Evolutionary conservation across 2,329 filamentous ascomycete species (phyloP).

Genomic region (Fusarium sp.): DNA sequence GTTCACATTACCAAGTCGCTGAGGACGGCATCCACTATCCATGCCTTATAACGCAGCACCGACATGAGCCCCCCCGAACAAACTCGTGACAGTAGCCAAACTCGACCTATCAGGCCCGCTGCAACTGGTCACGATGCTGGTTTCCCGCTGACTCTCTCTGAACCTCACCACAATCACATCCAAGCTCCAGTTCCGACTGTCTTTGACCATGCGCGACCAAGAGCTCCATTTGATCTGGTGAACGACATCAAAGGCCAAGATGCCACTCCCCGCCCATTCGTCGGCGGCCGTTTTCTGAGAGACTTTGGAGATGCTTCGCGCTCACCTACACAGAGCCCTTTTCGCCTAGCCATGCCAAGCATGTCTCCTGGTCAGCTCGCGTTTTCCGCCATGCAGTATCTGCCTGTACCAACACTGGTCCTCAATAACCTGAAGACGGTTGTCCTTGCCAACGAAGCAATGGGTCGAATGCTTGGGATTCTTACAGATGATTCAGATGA

Average conservation of each 20-base stretch:
- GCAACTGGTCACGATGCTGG: constrained; percentile 43
- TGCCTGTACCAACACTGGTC: constrained; percentile 79
- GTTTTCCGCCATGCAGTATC: constrained; percentile 77
- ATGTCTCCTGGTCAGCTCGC: constrained; percentile 68
- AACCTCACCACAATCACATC: constrained; percentile 32
- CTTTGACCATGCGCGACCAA: constrained; percentile 33
- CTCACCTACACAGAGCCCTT: constrained; percentile 56
- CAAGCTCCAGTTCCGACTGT: constrained; percentile 32
- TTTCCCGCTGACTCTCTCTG: constrained; percentile 34
- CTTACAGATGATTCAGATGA: constrained; percentile 58
- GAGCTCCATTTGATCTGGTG: constrained; percentile 34
- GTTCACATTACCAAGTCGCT: constrained; percentile 15
- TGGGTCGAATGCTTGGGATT: constrained; percentile 76
- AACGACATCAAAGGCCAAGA: constrained; percentile 40
- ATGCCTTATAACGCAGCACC: constrained; percentile 48
- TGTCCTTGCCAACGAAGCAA: constrained; percentile 80
- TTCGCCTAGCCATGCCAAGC: constrained; percentile 60
- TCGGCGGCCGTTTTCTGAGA: constrained; percentile 54
- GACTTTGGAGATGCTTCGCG: constrained; percentile 49
- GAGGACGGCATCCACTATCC: constrained; percentile 31
- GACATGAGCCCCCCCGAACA: constrained; percentile 53
- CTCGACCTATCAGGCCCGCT: constrained; percentile 47
- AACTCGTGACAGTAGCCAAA: constrained; percentile 49
- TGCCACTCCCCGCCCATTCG: constrained; percentile 45
- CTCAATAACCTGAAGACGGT: constrained; percentile 77